phyloP scores from a whole-genome alignment of 1,284 basidiomycete species.

The Marasmius oreades region DNA sequence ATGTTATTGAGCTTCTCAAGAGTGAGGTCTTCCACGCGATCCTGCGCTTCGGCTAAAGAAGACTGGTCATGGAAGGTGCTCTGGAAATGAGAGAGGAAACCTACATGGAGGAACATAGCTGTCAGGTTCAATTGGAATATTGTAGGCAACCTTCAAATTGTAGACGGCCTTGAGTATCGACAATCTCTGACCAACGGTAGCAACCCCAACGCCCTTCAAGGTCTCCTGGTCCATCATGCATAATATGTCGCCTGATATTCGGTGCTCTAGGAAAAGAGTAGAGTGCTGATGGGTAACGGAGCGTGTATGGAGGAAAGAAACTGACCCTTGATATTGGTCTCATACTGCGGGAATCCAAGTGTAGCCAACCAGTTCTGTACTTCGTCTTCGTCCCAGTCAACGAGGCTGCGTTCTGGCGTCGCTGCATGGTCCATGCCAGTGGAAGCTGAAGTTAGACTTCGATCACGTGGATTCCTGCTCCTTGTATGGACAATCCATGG shows the following conservation, averaged over 20 bases:
- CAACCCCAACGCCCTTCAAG: constrained; percentile 82
- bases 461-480: neutral
- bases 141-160: constrained; percentile 79
- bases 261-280: constrained; percentile 62
- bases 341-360: constrained; percentile 81
- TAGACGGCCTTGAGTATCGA: constrained; percentile 89
- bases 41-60: constrained; percentile 56
- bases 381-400: constrained; percentile 81
- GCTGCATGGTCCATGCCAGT: constrained; percentile 31
- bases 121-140: constrained; percentile 80
- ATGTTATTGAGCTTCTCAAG: constrained; percentile 67
- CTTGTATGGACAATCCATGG: constrained; percentile 63
- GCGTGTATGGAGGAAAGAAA: constrained; percentile 17
- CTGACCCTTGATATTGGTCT: constrained; percentile 64
- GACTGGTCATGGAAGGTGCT: constrained; percentile 1
- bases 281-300: constrained; percentile 12
- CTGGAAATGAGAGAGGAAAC: constrained; percentile 26
- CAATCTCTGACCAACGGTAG: constrained; percentile 83
- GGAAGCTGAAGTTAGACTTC: constrained; percentile 6
- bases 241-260: constrained; percentile 86
- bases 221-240: constrained; percentile 77
- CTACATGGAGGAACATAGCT: constrained; percentile 89
- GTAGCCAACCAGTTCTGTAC: constrained; percentile 74
- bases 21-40: constrained; percentile 54
- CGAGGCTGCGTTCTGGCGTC: constrained; percentile 45